Evolutionary conservation across 805 yeast species (phyloP), one percentile per base, ranked within the genome.

Genomic region (Ogataea salicorniae): DNA sequence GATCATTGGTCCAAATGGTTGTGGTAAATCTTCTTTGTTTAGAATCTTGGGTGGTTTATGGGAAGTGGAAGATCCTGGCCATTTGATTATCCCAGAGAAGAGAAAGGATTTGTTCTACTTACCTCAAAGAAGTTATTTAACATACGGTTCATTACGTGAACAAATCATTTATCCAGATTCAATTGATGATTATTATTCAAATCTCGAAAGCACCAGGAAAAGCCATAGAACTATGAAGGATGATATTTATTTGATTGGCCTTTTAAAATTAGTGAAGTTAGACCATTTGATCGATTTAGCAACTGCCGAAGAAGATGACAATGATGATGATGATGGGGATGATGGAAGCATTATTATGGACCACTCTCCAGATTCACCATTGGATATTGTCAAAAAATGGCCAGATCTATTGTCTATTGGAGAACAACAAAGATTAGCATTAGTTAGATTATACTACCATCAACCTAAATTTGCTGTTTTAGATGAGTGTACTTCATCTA

Each of bases 401-500:
- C 77, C 86, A 9, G 96, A 89, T 55, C 87, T 90, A 55, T 72
- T 91, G 51, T 84, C 95, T 2, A 82, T 84, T 53, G 97, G 98
- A 26, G 95, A 91, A 22, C 97, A 91, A 65, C 97, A 91, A 64
- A 73, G 96, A 57, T 74, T 91, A 53, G 97, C 97, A 14, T 84
- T 92, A 86, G 96, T 95, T 2, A 77, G 97, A 59, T 74, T 91
- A 66, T 91, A 87, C 62, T 91, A 90, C 62, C 97, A 91, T 66
- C 76, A 77, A 58, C 98, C 98, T 2, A 85, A 81, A 64, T 91
- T 90, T 73, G 98, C 98, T 0, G 96, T 91, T 23, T 72, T 91
- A 54, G 98, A 91, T 68, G 98, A 91, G 70, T 91, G 97, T 66
- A 91, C 98, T 0, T 88, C 96, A 4, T 92, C 96, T 1, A 95